Conservation (phyloP, 169 alveolate species). For the Eimeria zaria region DNA sequence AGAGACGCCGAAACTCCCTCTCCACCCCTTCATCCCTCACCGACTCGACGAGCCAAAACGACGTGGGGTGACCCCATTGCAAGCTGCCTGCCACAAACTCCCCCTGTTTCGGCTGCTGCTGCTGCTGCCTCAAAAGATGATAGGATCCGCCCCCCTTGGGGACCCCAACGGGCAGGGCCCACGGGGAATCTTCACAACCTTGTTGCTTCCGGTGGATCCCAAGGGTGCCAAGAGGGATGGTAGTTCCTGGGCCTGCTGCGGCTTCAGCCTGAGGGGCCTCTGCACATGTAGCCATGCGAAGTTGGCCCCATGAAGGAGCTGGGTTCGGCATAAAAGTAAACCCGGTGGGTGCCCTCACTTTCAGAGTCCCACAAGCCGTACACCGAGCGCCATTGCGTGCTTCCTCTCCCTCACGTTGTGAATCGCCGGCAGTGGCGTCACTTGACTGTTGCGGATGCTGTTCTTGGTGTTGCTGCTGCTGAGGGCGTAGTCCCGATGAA, state of each 20-base stretch:
- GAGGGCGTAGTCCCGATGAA: conserved; percentile 11
- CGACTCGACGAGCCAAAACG: conserved; percentile 72
- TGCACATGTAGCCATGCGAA: conserved; percentile 38
- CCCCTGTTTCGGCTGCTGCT: conserved; percentile 41
- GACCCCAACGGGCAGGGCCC: conserved; percentile 31
- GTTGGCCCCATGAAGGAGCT: conserved; percentile 50
- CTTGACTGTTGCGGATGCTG: conserved; percentile 31
- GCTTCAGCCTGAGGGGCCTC: conserved; percentile 47
- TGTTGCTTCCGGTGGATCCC: conserved; percentile 13
- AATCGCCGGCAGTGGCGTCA: background rate
- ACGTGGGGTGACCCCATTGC: conserved; percentile 74
- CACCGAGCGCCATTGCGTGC: conserved; percentile 28
- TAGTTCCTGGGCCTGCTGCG: conserved; percentile 3
- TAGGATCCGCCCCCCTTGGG: conserved; percentile 26
- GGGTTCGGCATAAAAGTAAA: conserved; percentile 3
- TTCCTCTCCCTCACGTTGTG: conserved; percentile 28
- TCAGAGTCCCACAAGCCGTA: conserved; percentile 37
- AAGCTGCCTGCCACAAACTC: conserved; percentile 54
- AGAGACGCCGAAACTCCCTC: conserved; percentile 61
- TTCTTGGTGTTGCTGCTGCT: conserved; percentile 19
- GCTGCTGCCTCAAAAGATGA: conserved; percentile 43
- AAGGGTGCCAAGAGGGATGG: background rate
- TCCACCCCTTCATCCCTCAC: conserved; percentile 69
- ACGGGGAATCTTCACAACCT: conserved; percentile 27
- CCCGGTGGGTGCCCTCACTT: conserved; percentile 47